phyloP scores from a whole-genome alignment of 2,329 filamentous ascomycete genomes.

The Helminthosporium solani region DNA sequence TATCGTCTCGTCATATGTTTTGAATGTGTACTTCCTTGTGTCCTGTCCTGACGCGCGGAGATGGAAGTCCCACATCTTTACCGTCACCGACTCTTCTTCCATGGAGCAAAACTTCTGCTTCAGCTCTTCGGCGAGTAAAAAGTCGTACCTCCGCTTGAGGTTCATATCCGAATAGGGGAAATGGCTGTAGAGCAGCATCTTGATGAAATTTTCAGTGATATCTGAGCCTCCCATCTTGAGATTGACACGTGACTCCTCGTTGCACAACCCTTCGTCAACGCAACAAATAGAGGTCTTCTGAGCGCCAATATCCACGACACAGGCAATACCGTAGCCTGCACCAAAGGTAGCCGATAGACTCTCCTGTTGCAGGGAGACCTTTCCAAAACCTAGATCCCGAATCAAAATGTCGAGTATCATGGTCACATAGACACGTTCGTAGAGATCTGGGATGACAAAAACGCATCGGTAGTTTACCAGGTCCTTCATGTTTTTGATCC shows the following conservation, averaged over 20 bases:
- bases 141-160: slow-evolving; percentile 84
- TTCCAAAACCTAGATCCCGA: slow-evolving; percentile 84
- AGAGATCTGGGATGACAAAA: slow-evolving; percentile 95
- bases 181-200: slow-evolving; percentile 96
- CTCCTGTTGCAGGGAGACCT: slow-evolving; percentile 93
- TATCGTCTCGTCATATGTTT: slow-evolving; percentile 94
- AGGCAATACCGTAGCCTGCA: slow-evolving; percentile 89
- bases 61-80: slow-evolving; percentile 87
- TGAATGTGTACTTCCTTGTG: slow-evolving; percentile 91
- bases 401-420: slow-evolving; percentile 81
- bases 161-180: slow-evolving; percentile 97
- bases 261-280: slow-evolving; percentile 91
- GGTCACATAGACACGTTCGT: slow-evolving; percentile 90
- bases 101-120: slow-evolving; percentile 93
- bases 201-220: slow-evolving; percentile 90
- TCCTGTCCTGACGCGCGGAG: slow-evolving; percentile 84
- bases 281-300: slow-evolving; percentile 98
- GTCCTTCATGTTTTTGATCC: slow-evolving; percentile 72
- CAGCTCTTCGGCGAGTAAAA: slow-evolving; percentile 88
- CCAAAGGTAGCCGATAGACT: slow-evolving; percentile 93
- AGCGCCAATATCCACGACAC: slow-evolving; percentile 93
- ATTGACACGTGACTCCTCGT: slow-evolving; percentile 93
- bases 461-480: slow-evolving; percentile 93
- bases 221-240: slow-evolving; percentile 91
- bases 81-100: slow-evolving; percentile 84